Base-by-base conservation (phyloP, 257 asterid species). In the Buddleja alternifolia region DNA sequence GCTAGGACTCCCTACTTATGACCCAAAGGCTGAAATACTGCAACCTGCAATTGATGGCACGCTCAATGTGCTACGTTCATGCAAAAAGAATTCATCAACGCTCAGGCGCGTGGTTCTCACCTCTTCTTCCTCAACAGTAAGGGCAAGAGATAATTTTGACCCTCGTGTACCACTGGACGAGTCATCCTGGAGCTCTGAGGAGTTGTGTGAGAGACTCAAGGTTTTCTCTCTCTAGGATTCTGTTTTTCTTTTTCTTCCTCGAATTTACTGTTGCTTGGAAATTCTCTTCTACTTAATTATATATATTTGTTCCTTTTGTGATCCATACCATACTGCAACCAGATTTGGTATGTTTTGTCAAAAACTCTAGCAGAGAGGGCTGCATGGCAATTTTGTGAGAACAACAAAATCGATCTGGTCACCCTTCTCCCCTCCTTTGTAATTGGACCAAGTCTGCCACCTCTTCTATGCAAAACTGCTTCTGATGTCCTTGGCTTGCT, bases 21-120 rank as follows among this genome's bases (percentile, higher is more conserved):
- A 93, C 67, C 82, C 84, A 52, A 73, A 80, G 90, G 84, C 53
- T 48, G 93, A 81, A 67, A 90, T 93, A 76, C 32, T 93, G 84
- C 86, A 85, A 71, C 97, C 96, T 3, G 99, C 97, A 6, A 74
- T 91, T 19, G 91, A 91, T 14, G 99, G 99, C 10, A 93, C 96
- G 1, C 67, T 93, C 76, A 93, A 93, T 56, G 97, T 93, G 75
- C 70, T 93, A 0, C 85, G 90, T 2, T 88, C 96, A 0, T 93
- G 99, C 83, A 82, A 82, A 71, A 89, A 73, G 81, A 93, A 85
- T 73, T 85, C 85, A 0, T 74, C 75, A 0, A n/a, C n/a, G n/a
- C 66, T 93, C 67, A 80, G 79, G 86, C 90, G 97, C 1, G 90
- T 93, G 71, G 89, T 93, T 65, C 78, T 90, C 70, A 93, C 97